phyloP scores from a whole-genome alignment of 768 basidiomycete species.

The Cubamyces lactineus region DNA sequence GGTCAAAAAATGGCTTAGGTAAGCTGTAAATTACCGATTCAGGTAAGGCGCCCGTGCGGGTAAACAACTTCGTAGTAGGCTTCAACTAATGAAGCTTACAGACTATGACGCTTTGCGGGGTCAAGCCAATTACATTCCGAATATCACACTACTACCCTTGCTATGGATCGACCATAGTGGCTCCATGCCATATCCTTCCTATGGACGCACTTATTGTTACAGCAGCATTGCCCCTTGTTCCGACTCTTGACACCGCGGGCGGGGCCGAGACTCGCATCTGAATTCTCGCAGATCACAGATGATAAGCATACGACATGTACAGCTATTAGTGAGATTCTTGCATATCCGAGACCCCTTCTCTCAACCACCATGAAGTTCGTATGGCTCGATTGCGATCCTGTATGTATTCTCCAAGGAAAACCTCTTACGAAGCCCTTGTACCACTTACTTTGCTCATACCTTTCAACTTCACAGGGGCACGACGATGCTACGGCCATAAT shows the following conservation, averaged over 20 bases:
- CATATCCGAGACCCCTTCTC: not conserved
- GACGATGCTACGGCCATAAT: slow-evolving; percentile 89
- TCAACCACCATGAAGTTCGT: slow-evolving; percentile 27
- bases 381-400: slow-evolving; percentile 43
- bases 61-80: not conserved
- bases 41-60: not conserved
- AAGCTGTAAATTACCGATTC: slow-evolving; percentile 13
- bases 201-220: too few species aligned
- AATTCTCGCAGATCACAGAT: not conserved
- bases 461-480: slow-evolving; percentile 67
- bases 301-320: slow-evolving; percentile 1
- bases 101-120: not conserved
- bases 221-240: too few species aligned
- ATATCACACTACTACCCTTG: too few species aligned
- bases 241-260: too few species aligned
- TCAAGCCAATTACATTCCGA: too few species aligned
- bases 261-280: too few species aligned
- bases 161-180: too few species aligned
- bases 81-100: not conserved
- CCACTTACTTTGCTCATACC: not conserved
- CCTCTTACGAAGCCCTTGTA: not conserved
- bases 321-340: too few species aligned
- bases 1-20: slow-evolving; percentile 25
- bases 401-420: slow-evolving; percentile 18
- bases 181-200: too few species aligned